These are phyloP conservation scores for Penicillium sp. DNA, from an alignment of 2,329 filamentous ascomycete species.

Conservation along the genomic window DNA sequence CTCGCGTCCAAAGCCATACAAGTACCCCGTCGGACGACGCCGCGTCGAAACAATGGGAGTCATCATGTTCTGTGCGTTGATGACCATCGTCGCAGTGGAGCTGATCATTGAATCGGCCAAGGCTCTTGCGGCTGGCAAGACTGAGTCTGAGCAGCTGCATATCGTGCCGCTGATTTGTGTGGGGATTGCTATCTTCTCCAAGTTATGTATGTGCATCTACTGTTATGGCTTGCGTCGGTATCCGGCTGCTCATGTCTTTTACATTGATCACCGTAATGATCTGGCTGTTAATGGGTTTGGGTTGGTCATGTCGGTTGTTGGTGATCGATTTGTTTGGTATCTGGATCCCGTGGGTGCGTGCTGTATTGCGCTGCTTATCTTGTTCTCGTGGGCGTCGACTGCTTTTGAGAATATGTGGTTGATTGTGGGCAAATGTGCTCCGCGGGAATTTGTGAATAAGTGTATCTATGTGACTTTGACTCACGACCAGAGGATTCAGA, in stretches of 20 bases:
- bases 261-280: slow-evolving; percentile 11
- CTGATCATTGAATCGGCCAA: slow-evolving; percentile 8
- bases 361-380: slow-evolving; percentile 9
- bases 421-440: slow-evolving; percentile 10
- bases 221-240: slow-evolving; percentile 8
- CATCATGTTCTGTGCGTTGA: slow-evolving; percentile 10
- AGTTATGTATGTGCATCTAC: slow-evolving; percentile 5
- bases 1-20: slow-evolving; percentile 10
- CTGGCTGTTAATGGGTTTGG: slow-evolving; percentile 10
- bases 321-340: slow-evolving; percentile 10
- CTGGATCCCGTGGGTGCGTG: slow-evolving; percentile 9
- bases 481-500: slow-evolving; percentile 9
- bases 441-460: slow-evolving; percentile 9
- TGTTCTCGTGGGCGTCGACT: slow-evolving; percentile 10
- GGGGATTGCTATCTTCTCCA: slow-evolving; percentile 10
- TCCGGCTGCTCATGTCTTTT: slow-evolving; percentile 10
- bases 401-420: slow-evolving; percentile 11
- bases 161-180: slow-evolving; percentile 8
- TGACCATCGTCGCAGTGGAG: slow-evolving; percentile 2
- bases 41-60: slow-evolving; percentile 10
- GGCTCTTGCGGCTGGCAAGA: slow-evolving; percentile 1
- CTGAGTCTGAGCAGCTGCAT: slow-evolving; percentile 1
- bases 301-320: slow-evolving; percentile 9
- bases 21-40: slow-evolving; percentile 10
- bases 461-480: slow-evolving; percentile 12